Base-by-base conservation (phyloP, 2,329 filamentous ascomycete species). In the Botrytis pseudocinerea region DNA sequence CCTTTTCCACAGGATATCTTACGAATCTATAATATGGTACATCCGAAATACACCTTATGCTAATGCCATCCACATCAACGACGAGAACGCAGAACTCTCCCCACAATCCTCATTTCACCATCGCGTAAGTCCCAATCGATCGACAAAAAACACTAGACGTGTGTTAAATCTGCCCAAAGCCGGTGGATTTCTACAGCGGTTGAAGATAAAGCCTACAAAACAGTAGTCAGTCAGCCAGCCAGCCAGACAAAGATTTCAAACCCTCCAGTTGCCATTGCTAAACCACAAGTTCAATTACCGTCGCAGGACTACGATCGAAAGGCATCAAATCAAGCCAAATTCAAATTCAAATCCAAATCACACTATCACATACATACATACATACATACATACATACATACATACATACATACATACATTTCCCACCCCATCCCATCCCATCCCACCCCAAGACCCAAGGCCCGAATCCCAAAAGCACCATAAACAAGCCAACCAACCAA, bases 401-500 rank as follows among this genome's bases (percentile, higher is more conserved):
- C n/a, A n/a, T n/a, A n/a, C n/a, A n/a, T 42, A 48, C 20, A 48
- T 48, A 18, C 14, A 35, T 35, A 32, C n/a, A n/a, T n/a, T n/a
- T 57, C 0, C n/a, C 4, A 8, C 5, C 2, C 16, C 51, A 16
- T 0, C 35, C 35, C 35, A 32, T 57, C 0, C n/a, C 4, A 8
- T 14, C 2, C 16, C 51, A 16, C 2, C 35, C 35, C 35, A 5
- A 35, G 35, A 5, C 35, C 35, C 35, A 4, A 35, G 7, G 2
- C 2, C 14, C n/a, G 32, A 59, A 59, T 20, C 28, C 7, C n/a
- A 1, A 35, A 4, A 35, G n/a, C 4, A 35, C 0, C 57, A 35
- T 22, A 2, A 9, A 59, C 18, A 20, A 35, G 4, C 16, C 3
- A 42, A 42, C 28, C 22, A 32, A 32, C 32, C 32, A 32, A 3